Percentiles rank a stretch among this genome's conserved stretches.
Evolutionary conservation across 257 asterid species (phyloP).

Genomic region (Gynochthodes officinalis): DNA sequence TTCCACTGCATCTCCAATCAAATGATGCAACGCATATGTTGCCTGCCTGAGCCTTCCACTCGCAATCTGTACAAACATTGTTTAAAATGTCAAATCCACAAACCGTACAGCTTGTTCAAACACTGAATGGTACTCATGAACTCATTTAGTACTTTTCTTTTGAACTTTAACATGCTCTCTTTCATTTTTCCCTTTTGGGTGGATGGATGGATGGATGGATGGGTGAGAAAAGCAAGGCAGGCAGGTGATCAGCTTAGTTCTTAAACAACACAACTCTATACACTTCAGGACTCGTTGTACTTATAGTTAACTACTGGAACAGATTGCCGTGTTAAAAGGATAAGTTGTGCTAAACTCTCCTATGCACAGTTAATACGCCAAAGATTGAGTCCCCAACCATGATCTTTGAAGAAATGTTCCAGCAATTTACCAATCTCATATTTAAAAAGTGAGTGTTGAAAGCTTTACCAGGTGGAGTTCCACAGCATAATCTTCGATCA

Average conservation of each 20-base stretch:
- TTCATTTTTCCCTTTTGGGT: not conserved
- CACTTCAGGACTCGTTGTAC: not conserved
- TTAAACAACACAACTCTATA: not conserved
- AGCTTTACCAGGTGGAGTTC: constrained; percentile 88
- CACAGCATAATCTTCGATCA: constrained; percentile 87
- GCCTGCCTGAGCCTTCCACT: constrained; percentile 99
- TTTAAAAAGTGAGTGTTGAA: not conserved
- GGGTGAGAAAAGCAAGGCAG: not conserved
- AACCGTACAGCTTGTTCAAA: not conserved
- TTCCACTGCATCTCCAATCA: constrained; percentile 99
- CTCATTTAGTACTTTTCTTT: not conserved
- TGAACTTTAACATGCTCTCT: not conserved
- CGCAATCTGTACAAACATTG: constrained; percentile 59
- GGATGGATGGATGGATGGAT: not conserved
- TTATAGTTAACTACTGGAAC: not conserved
- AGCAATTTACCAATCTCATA: not conserved
- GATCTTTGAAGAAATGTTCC: not conserved
- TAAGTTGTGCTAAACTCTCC: not conserved
- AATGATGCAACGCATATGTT: constrained; percentile 89
- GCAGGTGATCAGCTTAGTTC: not conserved
- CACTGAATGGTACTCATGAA: not conserved
- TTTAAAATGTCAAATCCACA: not conserved
- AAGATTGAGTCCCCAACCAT: not conserved
- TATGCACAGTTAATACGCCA: not conserved
- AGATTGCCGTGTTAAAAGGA: not conserved